Evolutionary conservation across 2,329 filamentous ascomycete genomes (phyloP), one percentile per base, ranked within the genome.

Genomic region (Cordyceps farinosa): DNA sequence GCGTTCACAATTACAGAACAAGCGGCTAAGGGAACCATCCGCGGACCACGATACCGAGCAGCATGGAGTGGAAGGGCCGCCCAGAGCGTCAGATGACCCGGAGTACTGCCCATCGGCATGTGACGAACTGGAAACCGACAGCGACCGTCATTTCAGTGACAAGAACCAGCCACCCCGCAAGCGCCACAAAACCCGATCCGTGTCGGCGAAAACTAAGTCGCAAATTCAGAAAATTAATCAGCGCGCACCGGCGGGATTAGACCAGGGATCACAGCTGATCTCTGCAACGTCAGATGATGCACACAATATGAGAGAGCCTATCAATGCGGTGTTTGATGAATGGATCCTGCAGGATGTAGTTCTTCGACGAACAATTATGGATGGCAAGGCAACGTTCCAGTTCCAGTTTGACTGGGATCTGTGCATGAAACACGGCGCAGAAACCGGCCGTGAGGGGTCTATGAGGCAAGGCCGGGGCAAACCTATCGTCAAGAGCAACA

Each of bases 361-460:
- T 34, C 58, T 65, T 48, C 62, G 61, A 48, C 64, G 64, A 51
- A 64, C 61, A 36, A 62, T 63, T 48, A 54, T 64, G 38, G 52
- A 51, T 17, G 48, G 55, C 22, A 63, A 55, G 58, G 54, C 53
- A 53, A 64, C 58, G 3, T 64, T 65, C 61, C 58, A 64, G 47
- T 51, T 65, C 34, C 52, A 65, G 53, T 65, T 65, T 64, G 57
- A 65, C n/a, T 65, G 22, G 22, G 22, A 22, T 22, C 22, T 22
- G 22, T 22, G 22, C 22, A 22, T 22, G 22, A 22, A 22, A 42
- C 38, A 42, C 38, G 11, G 38, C 38, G 11, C 11, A 42, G 38
- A 42, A 42, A 42, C 38, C 11, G 38, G 38, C 38, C 11, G 38
- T 42, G 11, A 42, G 38, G 38, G 38, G 38, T 42, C 38, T 42